Conservation (phyloP, 2,329 filamentous ascomycete species). For the Xylaria arbuscula region DNA sequence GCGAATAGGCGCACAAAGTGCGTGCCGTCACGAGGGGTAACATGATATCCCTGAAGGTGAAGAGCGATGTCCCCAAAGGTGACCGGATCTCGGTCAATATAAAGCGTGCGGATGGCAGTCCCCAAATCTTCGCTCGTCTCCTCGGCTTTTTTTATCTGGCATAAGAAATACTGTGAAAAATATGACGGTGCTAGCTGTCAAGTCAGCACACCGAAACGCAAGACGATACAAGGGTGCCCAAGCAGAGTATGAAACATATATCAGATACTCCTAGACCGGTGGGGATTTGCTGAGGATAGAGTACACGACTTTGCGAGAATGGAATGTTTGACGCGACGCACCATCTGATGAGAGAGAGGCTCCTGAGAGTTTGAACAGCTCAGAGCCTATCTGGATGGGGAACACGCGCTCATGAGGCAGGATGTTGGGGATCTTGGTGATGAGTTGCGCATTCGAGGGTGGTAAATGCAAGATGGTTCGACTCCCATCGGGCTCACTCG, state of each 20-base stretch:
- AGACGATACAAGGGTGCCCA: constrained; percentile 22
- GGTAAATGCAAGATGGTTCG: constrained; percentile 46
- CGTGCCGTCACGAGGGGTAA: constrained; percentile 80
- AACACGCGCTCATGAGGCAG: constrained; percentile 79
- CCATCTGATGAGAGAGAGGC: constrained; percentile 79
- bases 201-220: constrained; percentile 37
- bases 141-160: constrained; percentile 76
- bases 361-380: constrained; percentile 78
- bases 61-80: constrained; percentile 91
- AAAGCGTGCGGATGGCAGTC: constrained; percentile 77
- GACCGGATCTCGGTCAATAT: constrained; percentile 91
- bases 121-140: constrained; percentile 65
- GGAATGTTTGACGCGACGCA: constrained; percentile 54
- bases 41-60: constrained; percentile 92
- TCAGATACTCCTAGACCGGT: background rate
- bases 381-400: constrained; percentile 77
- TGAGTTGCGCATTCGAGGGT: constrained; percentile 50
- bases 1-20: constrained; percentile 95
- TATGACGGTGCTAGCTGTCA: constrained; percentile 81
- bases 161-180: constrained; percentile 92
- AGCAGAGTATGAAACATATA: constrained; percentile 5
- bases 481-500: constrained; percentile 47
- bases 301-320: constrained; percentile 12
- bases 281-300: background rate
- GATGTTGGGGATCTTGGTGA: constrained; percentile 64